A percentile compares a stretch with the other conserved stretches of the same genome.
These are phyloP conservation scores for Ligustrum vulgare DNA, from an alignment of 257 asterid species.

Conservation along the genomic window DNA sequence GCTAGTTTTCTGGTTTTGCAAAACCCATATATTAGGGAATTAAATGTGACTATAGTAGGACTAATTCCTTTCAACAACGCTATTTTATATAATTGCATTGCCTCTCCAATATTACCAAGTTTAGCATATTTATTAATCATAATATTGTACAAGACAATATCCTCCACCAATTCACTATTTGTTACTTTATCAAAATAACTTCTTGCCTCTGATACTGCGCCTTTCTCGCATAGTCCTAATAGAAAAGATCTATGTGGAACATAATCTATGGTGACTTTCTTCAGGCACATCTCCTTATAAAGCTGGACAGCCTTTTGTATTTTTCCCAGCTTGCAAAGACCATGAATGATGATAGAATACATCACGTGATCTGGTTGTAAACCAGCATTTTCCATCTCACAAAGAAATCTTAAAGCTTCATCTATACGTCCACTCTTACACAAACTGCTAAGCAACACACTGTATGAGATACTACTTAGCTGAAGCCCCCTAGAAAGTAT, in stretches of 20 bases:
- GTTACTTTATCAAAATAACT: constrained; percentile 48
- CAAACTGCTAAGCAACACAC: constrained; percentile 53
- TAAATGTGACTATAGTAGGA: constrained; percentile 67
- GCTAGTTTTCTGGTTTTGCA: constrained; percentile 49
- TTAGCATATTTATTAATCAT: constrained; percentile 66
- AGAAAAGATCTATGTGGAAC: constrained; percentile 51
- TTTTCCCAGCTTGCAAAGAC: constrained; percentile 68
- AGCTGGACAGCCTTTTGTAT: constrained; percentile 46
- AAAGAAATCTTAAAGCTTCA: constrained; percentile 56
- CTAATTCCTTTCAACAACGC: constrained; percentile 55
- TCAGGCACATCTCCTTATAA: constrained; percentile 46
- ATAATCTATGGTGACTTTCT: constrained; percentile 39
- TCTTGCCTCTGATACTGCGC: constrained; percentile 55
- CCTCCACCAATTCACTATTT: constrained; percentile 33
- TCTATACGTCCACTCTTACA: constrained; percentile 55
- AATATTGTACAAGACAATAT: constrained; percentile 60
- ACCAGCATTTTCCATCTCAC: constrained; percentile 23
- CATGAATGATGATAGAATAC: constrained; percentile 58
- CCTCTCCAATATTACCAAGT: constrained; percentile 59
- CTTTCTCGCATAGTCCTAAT: constrained; percentile 52
- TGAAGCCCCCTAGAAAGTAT: constrained; percentile 54
- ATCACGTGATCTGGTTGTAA: constrained; percentile 52
- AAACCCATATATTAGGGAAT: constrained; percentile 63
- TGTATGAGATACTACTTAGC: constrained; percentile 41
- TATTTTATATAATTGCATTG: constrained; percentile 39